Base-by-base conservation (phyloP, 2,329 filamentous ascomycete species). In the Paecilomyces formosus region DNA sequence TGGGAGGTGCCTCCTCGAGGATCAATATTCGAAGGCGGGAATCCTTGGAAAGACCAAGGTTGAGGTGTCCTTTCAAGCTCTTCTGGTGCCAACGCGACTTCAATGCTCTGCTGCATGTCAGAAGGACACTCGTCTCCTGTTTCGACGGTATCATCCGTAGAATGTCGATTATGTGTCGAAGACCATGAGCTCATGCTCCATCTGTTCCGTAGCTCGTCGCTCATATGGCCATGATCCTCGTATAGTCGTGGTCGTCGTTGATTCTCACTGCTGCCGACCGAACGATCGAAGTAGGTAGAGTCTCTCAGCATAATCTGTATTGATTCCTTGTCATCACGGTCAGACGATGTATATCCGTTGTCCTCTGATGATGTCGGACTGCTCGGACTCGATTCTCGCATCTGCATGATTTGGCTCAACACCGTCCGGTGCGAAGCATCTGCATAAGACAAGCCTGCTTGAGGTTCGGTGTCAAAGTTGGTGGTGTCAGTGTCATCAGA, bases 381-480 rank as follows among this genome's bases (percentile, higher is more conserved):
- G 59, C 70, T 72, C 9, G 78, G 74, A 55, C 75, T 79, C 4
- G 73, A 74, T 57, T 77, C 75, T 21, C 79, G 76, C 62, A 81
- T 76, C 53, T 74, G 72, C 74, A 78, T 78, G 28, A 81, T 79
- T 50, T 81, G 78, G 56, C 69, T 76, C 21, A 81, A 65, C 6
- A 82, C 65, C n/a, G 76, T 76, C 39, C 73, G 70, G 55, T 77
- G 72, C 24, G 71, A 70, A 8, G 63, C 52, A 57, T 68, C 67
- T 21, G 68, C 54, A 15, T 70, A 67, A 28, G 65, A 81, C 74
- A 74, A 63, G n/a, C 85, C 82, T 1, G 81, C 83, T 68, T 91
- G 88, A 22, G 85, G 81, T 64, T 91, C 88, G n/a, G 79, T 81
- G 63, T 92, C 89, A 64, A 91, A 89, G 30, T 72, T 70, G 4